A percentile compares a stretch with the other conserved stretches of the same genome.
phyloP scores from a whole-genome alignment of 2,329 filamentous ascomycete species.

The Colletotrichum brevisporum region DNA sequence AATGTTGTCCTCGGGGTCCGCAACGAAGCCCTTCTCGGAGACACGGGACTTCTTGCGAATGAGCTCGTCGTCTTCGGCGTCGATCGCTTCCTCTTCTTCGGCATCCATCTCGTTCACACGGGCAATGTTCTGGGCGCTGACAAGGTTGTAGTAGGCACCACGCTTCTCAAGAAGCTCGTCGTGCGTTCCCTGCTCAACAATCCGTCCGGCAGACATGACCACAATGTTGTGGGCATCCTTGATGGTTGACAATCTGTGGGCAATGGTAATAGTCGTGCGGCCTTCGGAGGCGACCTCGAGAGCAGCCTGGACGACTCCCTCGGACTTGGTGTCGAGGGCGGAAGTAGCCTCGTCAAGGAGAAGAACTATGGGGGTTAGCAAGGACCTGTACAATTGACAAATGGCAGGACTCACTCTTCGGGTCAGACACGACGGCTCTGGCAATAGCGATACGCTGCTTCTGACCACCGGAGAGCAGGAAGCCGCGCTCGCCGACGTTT shows the following conservation, averaged over 20 bases:
- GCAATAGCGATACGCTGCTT: constrained; percentile 98
- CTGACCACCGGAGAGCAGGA: constrained; percentile 92
- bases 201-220: constrained; percentile 87
- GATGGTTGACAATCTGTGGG: constrained; percentile 95
- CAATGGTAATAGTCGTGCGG: constrained; percentile 95
- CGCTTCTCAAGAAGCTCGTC: constrained; percentile 79
- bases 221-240: constrained; percentile 96
- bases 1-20: constrained; percentile 75
- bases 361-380: constrained; percentile 67
- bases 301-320: constrained; percentile 93
- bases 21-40: constrained; percentile 57
- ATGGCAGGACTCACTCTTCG: constrained; percentile 70
- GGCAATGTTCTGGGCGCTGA: constrained; percentile 88
- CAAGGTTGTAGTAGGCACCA: constrained; percentile 86
- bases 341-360: constrained; percentile 96
- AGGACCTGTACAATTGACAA: constrained; percentile 17
- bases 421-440: constrained; percentile 89
- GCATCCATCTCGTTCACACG: constrained; percentile 67
- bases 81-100: constrained; percentile 65
- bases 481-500: constrained; percentile 94
- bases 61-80: constrained; percentile 64
- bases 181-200: constrained; percentile 93
- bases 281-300: constrained; percentile 88
- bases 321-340: constrained; percentile 92
- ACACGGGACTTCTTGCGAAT: constrained; percentile 62